Evolutionary conservation across 1,284 basidiomycete genomes (phyloP).

Genomic region (Trichosporon ovoides): DNA sequence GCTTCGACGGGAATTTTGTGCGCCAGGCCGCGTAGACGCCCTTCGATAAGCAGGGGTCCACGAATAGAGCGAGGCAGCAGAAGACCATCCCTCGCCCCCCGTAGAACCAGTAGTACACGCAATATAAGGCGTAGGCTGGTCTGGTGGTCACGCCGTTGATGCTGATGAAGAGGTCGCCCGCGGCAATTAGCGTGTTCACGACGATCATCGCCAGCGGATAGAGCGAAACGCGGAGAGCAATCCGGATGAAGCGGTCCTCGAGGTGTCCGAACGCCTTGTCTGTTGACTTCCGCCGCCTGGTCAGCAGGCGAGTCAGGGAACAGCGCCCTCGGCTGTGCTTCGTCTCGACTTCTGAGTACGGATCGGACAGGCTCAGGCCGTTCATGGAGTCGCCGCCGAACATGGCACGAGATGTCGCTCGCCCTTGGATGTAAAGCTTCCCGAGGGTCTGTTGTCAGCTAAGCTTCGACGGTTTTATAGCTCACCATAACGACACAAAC

Average conservation of each 20-base stretch:
- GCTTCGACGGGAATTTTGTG: constrained; percentile 3
- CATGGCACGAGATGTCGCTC: constrained; percentile 27
- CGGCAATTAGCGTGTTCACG: constrained; percentile 26
- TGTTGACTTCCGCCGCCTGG: constrained; percentile 1
- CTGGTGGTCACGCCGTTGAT: constrained; percentile 9
- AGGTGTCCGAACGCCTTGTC: constrained; percentile 14
- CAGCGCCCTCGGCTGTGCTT: constrained; percentile 20
- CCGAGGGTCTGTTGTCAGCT: constrained; percentile 22
- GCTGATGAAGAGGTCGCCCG: constrained; percentile 21
- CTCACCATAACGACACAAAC: constrained; percentile 24
- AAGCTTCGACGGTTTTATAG: not conserved
- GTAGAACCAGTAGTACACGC: constrained; percentile 22
- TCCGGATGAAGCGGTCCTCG: constrained; percentile 21
- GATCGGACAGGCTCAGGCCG: constrained; percentile 13
- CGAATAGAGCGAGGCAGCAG: constrained; percentile 14
- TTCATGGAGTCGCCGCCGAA: constrained; percentile 23
- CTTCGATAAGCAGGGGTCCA: constrained; percentile 17
- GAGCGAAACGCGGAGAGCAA: constrained; percentile 24
- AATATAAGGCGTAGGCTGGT: constrained; percentile 17
- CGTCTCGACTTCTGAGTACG: constrained; percentile 23
- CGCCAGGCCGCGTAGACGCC: constrained; percentile 11
- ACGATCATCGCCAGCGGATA: constrained; percentile 28
- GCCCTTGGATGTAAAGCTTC: constrained; percentile 30
- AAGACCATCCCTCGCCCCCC: constrained; percentile 17
- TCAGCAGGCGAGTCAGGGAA: constrained; percentile 3